phyloP scores from a whole-genome alignment of 2,329 filamentous ascomycete genomes.

The Arachnomyces sp. region DNA sequence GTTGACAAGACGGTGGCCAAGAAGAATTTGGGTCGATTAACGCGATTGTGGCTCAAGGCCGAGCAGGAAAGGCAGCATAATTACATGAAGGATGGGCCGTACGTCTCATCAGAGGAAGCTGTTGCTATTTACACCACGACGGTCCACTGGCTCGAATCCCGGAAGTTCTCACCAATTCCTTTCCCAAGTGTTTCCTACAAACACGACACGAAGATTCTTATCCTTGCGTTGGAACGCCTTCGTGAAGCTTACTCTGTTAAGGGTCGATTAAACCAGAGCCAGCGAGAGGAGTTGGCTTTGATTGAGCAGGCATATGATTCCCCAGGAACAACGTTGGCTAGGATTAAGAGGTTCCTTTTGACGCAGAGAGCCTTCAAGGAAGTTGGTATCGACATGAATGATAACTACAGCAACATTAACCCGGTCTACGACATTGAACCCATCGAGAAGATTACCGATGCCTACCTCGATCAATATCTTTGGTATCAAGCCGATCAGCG shows the following conservation, averaged over 20 bases:
- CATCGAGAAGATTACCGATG: constrained; percentile 98
- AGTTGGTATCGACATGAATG: constrained; percentile 99
- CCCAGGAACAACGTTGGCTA: constrained; percentile 85
- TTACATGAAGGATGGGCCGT: constrained; percentile 98
- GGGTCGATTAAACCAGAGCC: constrained; percentile 90
- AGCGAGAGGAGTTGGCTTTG: constrained; percentile 89
- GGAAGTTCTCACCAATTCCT: constrained; percentile 96
- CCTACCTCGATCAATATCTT: constrained; percentile 94
- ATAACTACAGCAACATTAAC: constrained; percentile 98
- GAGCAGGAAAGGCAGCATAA: constrained; percentile 99
- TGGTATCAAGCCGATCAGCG: constrained; percentile 99
- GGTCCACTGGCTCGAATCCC: constrained; percentile 95
- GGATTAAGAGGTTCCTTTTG: constrained; percentile 94
- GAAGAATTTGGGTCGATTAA: constrained; percentile 94
- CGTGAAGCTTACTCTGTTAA: constrained; percentile 97
- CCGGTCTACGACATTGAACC: constrained; percentile 98
- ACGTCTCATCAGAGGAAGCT: constrained; percentile 95
- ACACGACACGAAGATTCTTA: constrained; percentile 97
- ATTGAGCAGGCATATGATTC: constrained; percentile 99
- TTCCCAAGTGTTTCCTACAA: constrained; percentile 99
- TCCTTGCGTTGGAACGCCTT: constrained; percentile 83
- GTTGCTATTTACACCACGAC: constrained; percentile 98
- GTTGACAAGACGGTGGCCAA: constrained; percentile 99
- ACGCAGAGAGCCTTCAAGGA: constrained; percentile 99
- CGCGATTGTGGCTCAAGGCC: constrained; percentile 91